A percentile compares a stretch with the other conserved stretches of the same genome.
Conservation (phyloP, 1,284 basidiomycete species). For the Cryptococcus sp. region DNA sequence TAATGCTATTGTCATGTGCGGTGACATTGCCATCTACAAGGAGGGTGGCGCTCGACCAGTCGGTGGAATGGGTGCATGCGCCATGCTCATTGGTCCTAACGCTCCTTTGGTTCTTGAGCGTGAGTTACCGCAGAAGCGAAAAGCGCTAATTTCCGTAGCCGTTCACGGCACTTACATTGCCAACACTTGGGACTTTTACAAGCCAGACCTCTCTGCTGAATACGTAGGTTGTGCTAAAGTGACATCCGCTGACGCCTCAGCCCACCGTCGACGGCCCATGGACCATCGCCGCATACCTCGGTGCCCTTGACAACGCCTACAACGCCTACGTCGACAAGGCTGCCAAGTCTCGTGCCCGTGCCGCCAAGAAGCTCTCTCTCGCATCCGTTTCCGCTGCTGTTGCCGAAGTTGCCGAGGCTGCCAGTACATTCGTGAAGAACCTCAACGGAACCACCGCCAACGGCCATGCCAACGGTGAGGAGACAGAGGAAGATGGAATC, state of each 20-base stretch:
- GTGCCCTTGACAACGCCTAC: constrained; percentile 90
- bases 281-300: constrained; percentile 92
- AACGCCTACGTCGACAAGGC: constrained; percentile 81
- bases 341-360: constrained; percentile 58
- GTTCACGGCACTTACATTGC: constrained; percentile 97
- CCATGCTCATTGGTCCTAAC: constrained; percentile 93
- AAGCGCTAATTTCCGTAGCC: constrained; percentile 58
- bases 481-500: constrained; percentile 63
- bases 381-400: constrained; percentile 34
- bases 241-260: constrained; percentile 52
- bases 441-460: constrained; percentile 19
- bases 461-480: constrained; percentile 36
- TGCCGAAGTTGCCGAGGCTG: constrained; percentile 34
- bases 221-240: constrained; percentile 45
- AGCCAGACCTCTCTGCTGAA: constrained; percentile 71
- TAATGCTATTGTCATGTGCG: constrained; percentile 95
- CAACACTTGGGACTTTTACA: constrained; percentile 98
- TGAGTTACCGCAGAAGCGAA: constrained; percentile 57
- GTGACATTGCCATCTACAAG: constrained; percentile 98
- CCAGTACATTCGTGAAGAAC: constrained; percentile 37
- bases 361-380: constrained; percentile 47
- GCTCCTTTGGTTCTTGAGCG: constrained; percentile 94
- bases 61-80: constrained; percentile 94
- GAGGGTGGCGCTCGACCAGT: constrained; percentile 93
- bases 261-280: constrained; percentile 97